Evolutionary conservation across 306 rosid genomes (phyloP), one percentile per base, ranked within the genome.

Genomic region (Lupinus albus): DNA sequence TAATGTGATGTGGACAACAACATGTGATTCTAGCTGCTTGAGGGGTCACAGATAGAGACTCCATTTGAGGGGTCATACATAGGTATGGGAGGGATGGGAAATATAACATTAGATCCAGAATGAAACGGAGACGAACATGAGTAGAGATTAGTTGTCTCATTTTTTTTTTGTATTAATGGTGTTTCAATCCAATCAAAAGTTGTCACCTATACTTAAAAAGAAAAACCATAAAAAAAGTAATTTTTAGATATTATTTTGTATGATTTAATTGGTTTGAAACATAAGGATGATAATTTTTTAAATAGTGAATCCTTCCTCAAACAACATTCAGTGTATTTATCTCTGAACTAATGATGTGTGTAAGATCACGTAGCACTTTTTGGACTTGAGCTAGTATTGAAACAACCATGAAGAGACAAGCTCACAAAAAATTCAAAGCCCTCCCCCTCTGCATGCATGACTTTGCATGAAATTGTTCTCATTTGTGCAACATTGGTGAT

Each of bases 21-120:
- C 84, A 79, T 68, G 79, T 76, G 81, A 62, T 63, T 15, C 58
- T 47, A 33, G 8, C 38, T 33, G 38, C 58, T 41, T 18, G 21
- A 57, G 41, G 9, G 21, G 42, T 74, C 80, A 61, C 53, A 61
- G n/a, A 54, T 70, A 25, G 38, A 5, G 81, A 62, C 68, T 21
- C 64, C 47, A 47, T 57, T 32, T 18, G 33, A 57, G 48, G 9
- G 21, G 42, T 74, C 80, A 54, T 46, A 61, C 14, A 25, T 36
- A 54, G 68, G 53, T 12, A 68, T 79, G 80, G 79, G 39, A 46
- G 36, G 79, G 79, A 53, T 57, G 32, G 35, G 45, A 48, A 68
- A 67, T 45, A 18, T 11, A 36, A 50, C 53, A 18, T 28, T 25
- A 58, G 49, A 52, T 61, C 8, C 1, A 42, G 8, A 75, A 28